Percentiles rank a stretch among this genome's conserved stretches.
phyloP scores from a whole-genome alignment of 805 yeast genomes.

The Kurtzmaniella cleridarum region DNA sequence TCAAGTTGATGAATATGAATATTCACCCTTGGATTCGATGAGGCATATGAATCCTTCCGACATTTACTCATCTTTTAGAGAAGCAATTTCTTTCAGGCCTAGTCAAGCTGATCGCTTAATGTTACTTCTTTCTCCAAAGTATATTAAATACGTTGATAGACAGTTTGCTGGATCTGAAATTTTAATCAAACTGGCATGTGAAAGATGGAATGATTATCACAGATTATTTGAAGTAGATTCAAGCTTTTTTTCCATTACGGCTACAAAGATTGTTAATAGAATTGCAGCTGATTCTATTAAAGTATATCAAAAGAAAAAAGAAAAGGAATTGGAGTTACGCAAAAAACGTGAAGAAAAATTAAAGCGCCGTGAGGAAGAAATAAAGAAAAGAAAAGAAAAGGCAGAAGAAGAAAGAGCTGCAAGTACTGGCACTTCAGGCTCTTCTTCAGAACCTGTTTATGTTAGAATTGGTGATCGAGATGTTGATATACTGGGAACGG shows the following conservation, averaged over 20 bases:
- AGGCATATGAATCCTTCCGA: no score
- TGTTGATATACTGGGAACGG: constrained; percentile 85
- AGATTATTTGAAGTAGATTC: no score
- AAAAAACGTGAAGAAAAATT: constrained; percentile 24
- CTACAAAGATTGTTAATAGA: constrained; percentile 33
- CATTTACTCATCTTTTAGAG: no score
- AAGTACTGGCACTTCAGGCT: constrained; percentile 12
- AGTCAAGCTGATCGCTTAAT: no score
- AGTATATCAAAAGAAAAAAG: constrained; percentile 22
- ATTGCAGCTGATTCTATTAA: constrained; percentile 47
- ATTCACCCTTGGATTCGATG: no score
- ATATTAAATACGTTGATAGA: no score
- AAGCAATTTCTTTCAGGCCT: no score
- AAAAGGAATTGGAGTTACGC: constrained; percentile 19
- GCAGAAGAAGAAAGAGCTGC: constrained; percentile 13
- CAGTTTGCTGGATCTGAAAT: no score
- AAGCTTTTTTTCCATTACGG: constrained; percentile 6
- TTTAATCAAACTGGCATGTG: no score
- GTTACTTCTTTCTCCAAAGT: no score
- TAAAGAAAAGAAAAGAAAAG: constrained; percentile 16
- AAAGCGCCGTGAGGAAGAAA: constrained; percentile 28
- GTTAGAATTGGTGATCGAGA: constrained; percentile 72
- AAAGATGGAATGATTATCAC: no score
- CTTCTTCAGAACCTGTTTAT: constrained; percentile 45
- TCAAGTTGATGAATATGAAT: no score